Evolutionary conservation across 1,284 basidiomycete species (phyloP), one percentile per base, ranked within the genome.

Genomic region (Cryptococcus sp.): DNA sequence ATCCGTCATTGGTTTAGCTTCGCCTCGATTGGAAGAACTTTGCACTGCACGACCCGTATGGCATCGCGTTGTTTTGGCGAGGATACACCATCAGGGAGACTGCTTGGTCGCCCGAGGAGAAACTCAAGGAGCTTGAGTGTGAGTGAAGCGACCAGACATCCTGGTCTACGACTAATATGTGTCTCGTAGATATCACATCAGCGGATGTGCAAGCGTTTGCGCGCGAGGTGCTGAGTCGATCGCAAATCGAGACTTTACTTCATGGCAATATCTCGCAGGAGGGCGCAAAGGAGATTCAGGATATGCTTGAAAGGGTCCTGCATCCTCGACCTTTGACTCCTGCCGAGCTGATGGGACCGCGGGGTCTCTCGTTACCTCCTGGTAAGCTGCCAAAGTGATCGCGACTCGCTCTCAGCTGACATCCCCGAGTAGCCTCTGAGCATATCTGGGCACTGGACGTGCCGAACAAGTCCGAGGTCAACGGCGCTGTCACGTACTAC

Each of bases 401-500:
- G 23, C 19, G 11, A 1, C 16, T 22, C 20, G 19, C 20, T 10
- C 46, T 5, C 19, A 39, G 25, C 35, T 68, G 42, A 50, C 22
- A 35, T 35, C 39, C 44, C 15, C 11, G 22, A 25, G 16, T 68
- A 91, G 87, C 83, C 40, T 86, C 85, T 57, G 88, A 95, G 75
- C 83, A 84, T 68, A 82, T 88, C 52, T 90, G 87, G 84, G 81
- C 85, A 16, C 74, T 85, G 11, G 81, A 83, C 0, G 87, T 96
- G n/a, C 86, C 86, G 16, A 97, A 99, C 77, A 83, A 86, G 3
- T 87, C 90, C 67, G 91, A 99, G 78, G 81, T 88, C 52, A 99
- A 99, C 81, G 91, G 88, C 17, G 85, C 88, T 19, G 75, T 95
- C 62, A 86, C 87, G 3, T 94, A 93, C 78, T 90, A 87, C 72